Conservation (phyloP, 805 yeast genomes). For the Isabelozyma pseudorhagii region DNA sequence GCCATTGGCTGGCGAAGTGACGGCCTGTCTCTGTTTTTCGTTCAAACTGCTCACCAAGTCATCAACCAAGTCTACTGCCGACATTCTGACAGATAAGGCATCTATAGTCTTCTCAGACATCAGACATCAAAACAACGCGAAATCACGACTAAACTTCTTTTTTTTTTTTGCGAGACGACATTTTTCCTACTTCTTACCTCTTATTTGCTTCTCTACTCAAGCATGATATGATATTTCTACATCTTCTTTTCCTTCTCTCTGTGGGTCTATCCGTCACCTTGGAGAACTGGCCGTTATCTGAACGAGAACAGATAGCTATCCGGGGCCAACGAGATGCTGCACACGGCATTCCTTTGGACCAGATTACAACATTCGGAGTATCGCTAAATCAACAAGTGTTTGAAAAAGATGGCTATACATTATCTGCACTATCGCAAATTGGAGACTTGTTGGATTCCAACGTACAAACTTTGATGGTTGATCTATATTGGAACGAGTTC, state of each 20-base stretch:
- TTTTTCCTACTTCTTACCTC: not conserved
- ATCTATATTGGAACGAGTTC: slow-evolving; percentile 54
- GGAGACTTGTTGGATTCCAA: slow-evolving; percentile 40
- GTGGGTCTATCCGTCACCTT: not conserved
- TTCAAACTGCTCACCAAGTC: slow-evolving; percentile 26
- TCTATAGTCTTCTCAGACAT: not conserved
- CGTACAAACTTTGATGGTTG: slow-evolving; percentile 45
- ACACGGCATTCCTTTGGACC: slow-evolving; percentile 28
- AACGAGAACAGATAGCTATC: slow-evolving; percentile 13
- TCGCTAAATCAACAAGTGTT: slow-evolving; percentile 27
- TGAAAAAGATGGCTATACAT: slow-evolving; percentile 25
- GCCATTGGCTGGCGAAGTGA: slow-evolving; percentile 32
- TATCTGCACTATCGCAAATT: slow-evolving; percentile 12
- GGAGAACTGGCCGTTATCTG: slow-evolving; percentile 6
- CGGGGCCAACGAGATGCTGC: slow-evolving; percentile 37
- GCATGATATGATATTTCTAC: not conserved
- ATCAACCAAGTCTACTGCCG: not conserved
- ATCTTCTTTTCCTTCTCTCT: not conserved
- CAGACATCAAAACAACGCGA: not conserved
- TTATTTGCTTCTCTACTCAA: not conserved
- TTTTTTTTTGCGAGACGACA: not conserved
- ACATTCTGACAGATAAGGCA: not conserved
- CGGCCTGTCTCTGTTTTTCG: slow-evolving; percentile 41
- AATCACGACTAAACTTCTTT: too few species aligned
- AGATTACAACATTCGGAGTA: slow-evolving; percentile 28